A percentile compares a stretch with the other conserved stretches of the same genome.
phyloP scores from a whole-genome alignment of 2,329 filamentous ascomycete species.

The Monosporascus cannonballus region DNA sequence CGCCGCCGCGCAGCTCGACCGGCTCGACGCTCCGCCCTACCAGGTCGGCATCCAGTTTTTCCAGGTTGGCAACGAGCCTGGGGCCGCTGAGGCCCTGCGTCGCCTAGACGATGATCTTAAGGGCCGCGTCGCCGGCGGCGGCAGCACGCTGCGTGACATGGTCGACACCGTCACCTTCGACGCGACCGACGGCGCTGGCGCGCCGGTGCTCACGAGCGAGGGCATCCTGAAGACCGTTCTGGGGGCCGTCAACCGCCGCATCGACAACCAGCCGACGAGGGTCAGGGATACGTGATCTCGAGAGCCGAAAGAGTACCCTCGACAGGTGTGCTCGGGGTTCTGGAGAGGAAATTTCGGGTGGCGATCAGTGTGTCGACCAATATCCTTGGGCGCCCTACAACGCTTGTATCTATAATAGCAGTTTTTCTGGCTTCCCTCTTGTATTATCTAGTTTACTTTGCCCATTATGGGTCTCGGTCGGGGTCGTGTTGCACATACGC shows the following conservation, averaged over 20 bases:
- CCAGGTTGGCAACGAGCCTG: constrained; percentile 71
- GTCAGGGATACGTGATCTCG: no score
- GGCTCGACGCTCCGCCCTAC: constrained; percentile 61
- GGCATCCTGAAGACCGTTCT: constrained; percentile 75
- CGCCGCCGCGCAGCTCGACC: constrained; percentile 63
- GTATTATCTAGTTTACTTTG: no score
- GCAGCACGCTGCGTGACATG: constrained; percentile 65
- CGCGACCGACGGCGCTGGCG: constrained; percentile 35
- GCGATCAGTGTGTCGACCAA: no score
- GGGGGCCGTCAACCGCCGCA: constrained; percentile 33
- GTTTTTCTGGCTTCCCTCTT: no score
- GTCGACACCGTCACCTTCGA: constrained; percentile 81
- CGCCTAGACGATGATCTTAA: constrained; percentile 66
- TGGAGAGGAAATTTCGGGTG: no score
- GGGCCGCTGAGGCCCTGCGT: constrained; percentile 58
- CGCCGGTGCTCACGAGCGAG: constrained; percentile 51
- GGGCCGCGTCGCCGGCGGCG: constrained; percentile 38
- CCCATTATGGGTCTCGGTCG: no score
- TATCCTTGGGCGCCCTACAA: no score
- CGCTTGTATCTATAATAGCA: no score
- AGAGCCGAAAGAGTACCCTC: no score
- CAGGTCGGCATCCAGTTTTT: constrained; percentile 93
- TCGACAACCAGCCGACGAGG: neutral
- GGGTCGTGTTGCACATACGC: no score
- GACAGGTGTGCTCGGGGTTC: no score